These are phyloP conservation scores for Gymnopilus dilepis DNA, from an alignment of 768 basidiomycete genomes.

Conservation along the genomic window DNA sequence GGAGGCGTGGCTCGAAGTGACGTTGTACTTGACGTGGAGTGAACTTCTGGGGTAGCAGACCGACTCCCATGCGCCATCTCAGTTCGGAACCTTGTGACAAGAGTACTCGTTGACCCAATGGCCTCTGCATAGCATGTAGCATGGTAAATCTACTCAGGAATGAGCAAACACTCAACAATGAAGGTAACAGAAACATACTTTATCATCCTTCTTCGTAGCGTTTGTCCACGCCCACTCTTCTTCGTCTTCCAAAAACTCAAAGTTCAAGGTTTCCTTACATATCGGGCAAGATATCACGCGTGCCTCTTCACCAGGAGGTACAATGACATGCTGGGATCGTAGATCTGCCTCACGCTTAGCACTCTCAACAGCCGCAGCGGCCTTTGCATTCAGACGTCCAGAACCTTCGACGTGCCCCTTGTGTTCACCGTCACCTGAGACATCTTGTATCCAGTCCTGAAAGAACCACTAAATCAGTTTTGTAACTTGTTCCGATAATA, in stretches of 20 bases:
- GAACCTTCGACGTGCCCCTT: constrained; percentile 66
- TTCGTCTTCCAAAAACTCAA: constrained; percentile 92
- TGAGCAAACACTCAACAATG: constrained; percentile 8
- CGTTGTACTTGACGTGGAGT: constrained; percentile 31
- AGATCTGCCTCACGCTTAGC: constrained; percentile 80
- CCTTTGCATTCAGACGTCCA: constrained; percentile 58
- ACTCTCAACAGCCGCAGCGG: constrained; percentile 62
- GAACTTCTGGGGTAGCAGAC: constrained; percentile 76
- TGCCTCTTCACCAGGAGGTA: constrained; percentile 89
- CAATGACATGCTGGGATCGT: constrained; percentile 80
- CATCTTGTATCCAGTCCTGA: constrained; percentile 90
- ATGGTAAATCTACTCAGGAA: constrained; percentile 75
- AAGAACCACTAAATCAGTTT: constrained; percentile 19
- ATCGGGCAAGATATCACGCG: constrained; percentile 88
- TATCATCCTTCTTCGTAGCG: constrained; percentile 82
- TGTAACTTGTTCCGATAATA: neutral
- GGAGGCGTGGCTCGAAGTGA: constrained; percentile 44
- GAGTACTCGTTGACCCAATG: constrained; percentile 60
- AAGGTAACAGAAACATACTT: constrained; percentile 54
- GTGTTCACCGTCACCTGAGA: constrained; percentile 63
- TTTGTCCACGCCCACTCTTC: constrained; percentile 99
- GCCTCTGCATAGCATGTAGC: constrained; percentile 94
- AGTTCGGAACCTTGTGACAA: constrained; percentile 71
- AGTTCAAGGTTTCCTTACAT: constrained; percentile 92
- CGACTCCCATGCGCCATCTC: constrained; percentile 68